A percentile compares a stretch with the other conserved stretches of the same genome.
These are phyloP conservation scores for Rheum nobile DNA, from an alignment of 148 eudicot genomes.

Conservation along the genomic window DNA sequence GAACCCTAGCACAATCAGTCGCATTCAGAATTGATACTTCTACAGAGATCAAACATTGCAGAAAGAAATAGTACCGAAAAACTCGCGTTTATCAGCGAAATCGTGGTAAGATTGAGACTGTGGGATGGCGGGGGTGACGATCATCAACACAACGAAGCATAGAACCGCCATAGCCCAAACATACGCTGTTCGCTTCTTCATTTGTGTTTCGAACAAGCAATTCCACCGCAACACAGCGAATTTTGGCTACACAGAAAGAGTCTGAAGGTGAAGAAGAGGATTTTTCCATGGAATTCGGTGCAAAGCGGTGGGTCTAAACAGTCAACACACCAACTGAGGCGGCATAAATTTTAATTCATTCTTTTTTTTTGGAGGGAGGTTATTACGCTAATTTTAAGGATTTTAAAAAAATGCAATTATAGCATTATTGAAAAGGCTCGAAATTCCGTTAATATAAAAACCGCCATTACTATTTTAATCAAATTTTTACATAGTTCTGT, in stretches of 20 bases:
- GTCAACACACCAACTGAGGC: too few relatives aligned
- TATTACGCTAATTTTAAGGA: too few relatives aligned
- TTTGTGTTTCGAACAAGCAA: conserved; percentile 5
- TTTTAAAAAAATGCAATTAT: background rate
- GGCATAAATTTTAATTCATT: too few relatives aligned
- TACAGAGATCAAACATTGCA: background rate
- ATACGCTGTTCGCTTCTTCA: conserved; percentile 32
- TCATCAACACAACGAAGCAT: conserved; percentile 59
- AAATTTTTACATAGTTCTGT: background rate
- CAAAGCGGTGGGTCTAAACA: too few relatives aligned
- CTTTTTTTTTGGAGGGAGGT: too few relatives aligned
- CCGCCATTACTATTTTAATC: background rate
- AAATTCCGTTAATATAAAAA: background rate
- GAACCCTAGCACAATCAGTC: background rate
- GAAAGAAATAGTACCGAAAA: conserved; percentile 32
- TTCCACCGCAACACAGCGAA: background rate
- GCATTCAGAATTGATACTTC: background rate
- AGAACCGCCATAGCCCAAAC: conserved; percentile 41
- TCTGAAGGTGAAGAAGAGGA: background rate
- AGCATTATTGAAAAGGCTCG: background rate
- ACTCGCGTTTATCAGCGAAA: conserved; percentile 72
- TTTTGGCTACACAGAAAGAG: background rate
- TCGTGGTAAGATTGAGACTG: conserved; percentile 72
- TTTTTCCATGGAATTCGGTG: too few relatives aligned
- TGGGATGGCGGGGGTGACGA: conserved; percentile 72